A percentile compares a stretch with the other conserved stretches of the same genome.
Conservation (phyloP, 2,329 filamentous ascomycete genomes). For the Colletotrichum sp. region DNA sequence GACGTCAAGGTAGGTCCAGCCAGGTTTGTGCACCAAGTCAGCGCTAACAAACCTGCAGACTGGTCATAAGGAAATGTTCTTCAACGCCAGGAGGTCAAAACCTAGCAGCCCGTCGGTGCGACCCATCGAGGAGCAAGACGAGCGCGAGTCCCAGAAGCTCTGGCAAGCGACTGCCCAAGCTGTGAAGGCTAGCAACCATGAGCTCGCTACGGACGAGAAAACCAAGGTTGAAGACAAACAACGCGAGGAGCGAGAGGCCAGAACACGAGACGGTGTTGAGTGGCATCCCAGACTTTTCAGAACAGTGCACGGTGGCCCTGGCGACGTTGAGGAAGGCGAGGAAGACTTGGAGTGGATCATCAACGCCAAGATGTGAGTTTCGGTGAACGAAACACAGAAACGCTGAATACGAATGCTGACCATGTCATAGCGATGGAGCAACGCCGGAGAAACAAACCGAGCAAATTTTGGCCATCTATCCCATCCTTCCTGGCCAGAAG, state of each 20-base stretch:
- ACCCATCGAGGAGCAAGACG: conserved; percentile 84
- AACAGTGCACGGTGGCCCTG: conserved; percentile 71
- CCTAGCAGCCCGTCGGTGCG: conserved; percentile 76
- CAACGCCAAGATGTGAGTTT: conserved; percentile 76
- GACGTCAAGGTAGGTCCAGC: conserved; percentile 68
- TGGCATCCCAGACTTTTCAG: conserved; percentile 92
- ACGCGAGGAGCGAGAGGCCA: conserved; percentile 82
- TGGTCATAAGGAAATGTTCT: conserved; percentile 86
- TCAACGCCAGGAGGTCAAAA: conserved; percentile 81
- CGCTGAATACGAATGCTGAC: not conserved
- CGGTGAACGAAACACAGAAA: not conserved
- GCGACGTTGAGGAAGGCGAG: conserved; percentile 78
- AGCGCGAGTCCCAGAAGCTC: conserved; percentile 86
- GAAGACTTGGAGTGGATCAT: conserved; percentile 96
- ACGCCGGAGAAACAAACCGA: conserved; percentile 74
- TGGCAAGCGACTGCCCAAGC: conserved; percentile 85
- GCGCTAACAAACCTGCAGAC: conserved; percentile 60
- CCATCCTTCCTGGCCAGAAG: conserved; percentile 81
- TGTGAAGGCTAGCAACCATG: conserved; percentile 85
- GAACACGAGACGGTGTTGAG: conserved; percentile 79
- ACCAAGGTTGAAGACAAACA: conserved; percentile 95
- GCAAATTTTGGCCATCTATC: conserved; percentile 86
- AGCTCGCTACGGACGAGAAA: conserved; percentile 91
- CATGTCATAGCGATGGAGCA: conserved; percentile 58
- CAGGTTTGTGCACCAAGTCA: not conserved